Evolutionary conservation across 768 basidiomycete species (phyloP).

Genomic region (Coprinopsis sp.): DNA sequence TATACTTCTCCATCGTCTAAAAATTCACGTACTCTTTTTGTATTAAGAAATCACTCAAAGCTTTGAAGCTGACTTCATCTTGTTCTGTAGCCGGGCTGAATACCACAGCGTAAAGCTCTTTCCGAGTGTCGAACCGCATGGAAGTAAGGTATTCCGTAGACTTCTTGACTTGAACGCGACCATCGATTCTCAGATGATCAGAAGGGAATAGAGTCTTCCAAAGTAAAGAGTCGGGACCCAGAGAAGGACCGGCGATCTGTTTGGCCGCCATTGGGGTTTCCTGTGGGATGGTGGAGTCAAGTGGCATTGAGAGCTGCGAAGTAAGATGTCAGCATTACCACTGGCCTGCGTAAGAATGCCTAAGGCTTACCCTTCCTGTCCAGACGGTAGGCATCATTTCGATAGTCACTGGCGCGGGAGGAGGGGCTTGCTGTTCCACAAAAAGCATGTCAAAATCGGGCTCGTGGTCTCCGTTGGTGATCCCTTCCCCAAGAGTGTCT

Average conservation of each 20-base stretch:
- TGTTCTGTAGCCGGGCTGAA: slow-evolving; percentile 51
- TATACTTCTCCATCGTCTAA: background rate
- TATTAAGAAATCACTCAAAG: slow-evolving; percentile 62
- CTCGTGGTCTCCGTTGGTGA: slow-evolving; percentile 52
- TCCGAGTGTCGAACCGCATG: slow-evolving; percentile 68
- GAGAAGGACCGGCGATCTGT: slow-evolving; percentile 71
- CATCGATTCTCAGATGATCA: slow-evolving; percentile 70
- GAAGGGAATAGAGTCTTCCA: slow-evolving; percentile 79
- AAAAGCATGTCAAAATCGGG: slow-evolving; percentile 87
- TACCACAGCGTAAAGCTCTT: slow-evolving; percentile 76
- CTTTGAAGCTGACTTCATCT: slow-evolving; percentile 49
- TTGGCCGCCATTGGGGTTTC: slow-evolving; percentile 64
- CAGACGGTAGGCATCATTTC: slow-evolving; percentile 62
- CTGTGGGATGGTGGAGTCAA: slow-evolving; percentile 67
- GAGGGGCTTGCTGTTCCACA: slow-evolving; percentile 51
- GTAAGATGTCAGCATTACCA: slow-evolving; percentile 12
- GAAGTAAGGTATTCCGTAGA: slow-evolving; percentile 77
- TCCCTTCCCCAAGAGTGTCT: slow-evolving; percentile 43
- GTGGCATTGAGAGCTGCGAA: slow-evolving; percentile 69
- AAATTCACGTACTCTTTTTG: slow-evolving; percentile 57
- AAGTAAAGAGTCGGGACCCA: slow-evolving; percentile 52
- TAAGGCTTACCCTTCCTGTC: slow-evolving; percentile 60
- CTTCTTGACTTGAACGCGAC: slow-evolving; percentile 73
- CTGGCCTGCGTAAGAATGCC: background rate
- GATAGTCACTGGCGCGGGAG: slow-evolving; percentile 40